Base-by-base conservation (phyloP, 805 yeast genomes). In the Saturnispora kantuleensis region DNA sequence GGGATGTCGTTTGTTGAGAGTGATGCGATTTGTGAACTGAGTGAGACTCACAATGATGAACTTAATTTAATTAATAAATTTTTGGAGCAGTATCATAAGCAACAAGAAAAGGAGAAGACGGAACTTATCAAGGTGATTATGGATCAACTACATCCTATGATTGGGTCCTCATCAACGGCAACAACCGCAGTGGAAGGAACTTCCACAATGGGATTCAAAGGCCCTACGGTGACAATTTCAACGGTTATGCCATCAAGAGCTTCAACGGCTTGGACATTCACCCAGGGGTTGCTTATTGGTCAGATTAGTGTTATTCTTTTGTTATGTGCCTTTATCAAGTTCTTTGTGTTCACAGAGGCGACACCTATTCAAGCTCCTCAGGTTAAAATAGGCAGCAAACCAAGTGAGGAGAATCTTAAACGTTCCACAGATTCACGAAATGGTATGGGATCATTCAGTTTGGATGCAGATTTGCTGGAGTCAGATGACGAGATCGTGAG, bases 291-390 rank as follows among this genome's bases (percentile, higher is more conserved):
- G 11, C 64, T 84, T 1, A 48, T 84, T 2, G 94, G 94, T 0
- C 93, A 84, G 56, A 53, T 81, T 12, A 79, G 86, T 52, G 87
- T 84, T 10, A 73, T 84, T 37, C 51, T 81, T 1, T 69, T 81
- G 10, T 62, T 83, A 33, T 70, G 74, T 3, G 70, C 82, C 31
- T 82, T 84, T 56, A 75, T 84, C 48, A 79, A 78, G 61, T 84
- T 82, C 60, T 84, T 84, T 55, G 81, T 84, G 0, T 84, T 84
- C 57, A 79, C 85, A 39, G 93, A 84, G 43, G 66, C 77, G 1
- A 62, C 78, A 1, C 69, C 74, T 13, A 48, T 50, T 4, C 53
- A 50, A 35, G 53, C 53, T 21, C 49, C 47, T 9, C 61, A 72
- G 39, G 66, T 59, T 8, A 55, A 61, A 30, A 67, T 66, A 36